Conservation (phyloP, 1,284 basidiomycete species). For the Irpex sp. region DNA sequence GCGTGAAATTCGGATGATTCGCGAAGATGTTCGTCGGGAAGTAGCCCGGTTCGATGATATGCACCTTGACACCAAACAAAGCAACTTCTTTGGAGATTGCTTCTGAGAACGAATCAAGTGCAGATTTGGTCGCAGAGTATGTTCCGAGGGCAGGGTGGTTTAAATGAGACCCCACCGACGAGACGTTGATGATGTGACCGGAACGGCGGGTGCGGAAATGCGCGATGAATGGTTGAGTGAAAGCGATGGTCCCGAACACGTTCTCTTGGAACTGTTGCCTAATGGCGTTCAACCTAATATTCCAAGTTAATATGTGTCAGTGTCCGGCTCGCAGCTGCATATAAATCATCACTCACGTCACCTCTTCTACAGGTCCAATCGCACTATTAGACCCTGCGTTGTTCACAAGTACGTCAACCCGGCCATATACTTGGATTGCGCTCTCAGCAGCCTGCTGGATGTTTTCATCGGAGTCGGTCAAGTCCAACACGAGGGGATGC, state of each 20-base stretch:
- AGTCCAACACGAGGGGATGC: constrained; percentile 22
- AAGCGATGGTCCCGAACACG: constrained; percentile 28
- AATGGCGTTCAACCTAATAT: constrained; percentile 18
- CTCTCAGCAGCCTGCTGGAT: constrained; percentile 18
- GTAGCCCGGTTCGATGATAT: constrained; percentile 26
- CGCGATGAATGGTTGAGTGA: constrained; percentile 29
- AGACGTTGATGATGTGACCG: constrained; percentile 27
- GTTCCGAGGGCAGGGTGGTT: constrained; percentile 18
- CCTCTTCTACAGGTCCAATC: constrained; percentile 25
- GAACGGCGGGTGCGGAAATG: constrained; percentile 22
- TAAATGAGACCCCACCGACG: constrained; percentile 17
- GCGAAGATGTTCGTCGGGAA: constrained; percentile 28
- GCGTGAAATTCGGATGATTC: constrained; percentile 8
- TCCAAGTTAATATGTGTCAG: not conserved
- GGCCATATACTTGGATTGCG: constrained; percentile 17
- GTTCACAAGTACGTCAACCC: constrained; percentile 20
- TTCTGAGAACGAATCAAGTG: constrained; percentile 29
- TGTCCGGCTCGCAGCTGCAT: too few species aligned
- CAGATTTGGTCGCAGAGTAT: constrained; percentile 28
- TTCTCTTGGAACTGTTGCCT: constrained; percentile 28
- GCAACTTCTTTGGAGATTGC: constrained; percentile 24
- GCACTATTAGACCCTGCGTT: constrained; percentile 22
- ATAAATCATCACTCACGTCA: constrained; percentile 18
- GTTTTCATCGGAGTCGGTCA: constrained; percentile 19
- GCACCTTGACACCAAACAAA: constrained; percentile 24